Evolutionary conservation across 1,139 yeast genomes (phyloP), one percentile per base, ranked within the genome.

Genomic region (Taphrina deformans): DNA sequence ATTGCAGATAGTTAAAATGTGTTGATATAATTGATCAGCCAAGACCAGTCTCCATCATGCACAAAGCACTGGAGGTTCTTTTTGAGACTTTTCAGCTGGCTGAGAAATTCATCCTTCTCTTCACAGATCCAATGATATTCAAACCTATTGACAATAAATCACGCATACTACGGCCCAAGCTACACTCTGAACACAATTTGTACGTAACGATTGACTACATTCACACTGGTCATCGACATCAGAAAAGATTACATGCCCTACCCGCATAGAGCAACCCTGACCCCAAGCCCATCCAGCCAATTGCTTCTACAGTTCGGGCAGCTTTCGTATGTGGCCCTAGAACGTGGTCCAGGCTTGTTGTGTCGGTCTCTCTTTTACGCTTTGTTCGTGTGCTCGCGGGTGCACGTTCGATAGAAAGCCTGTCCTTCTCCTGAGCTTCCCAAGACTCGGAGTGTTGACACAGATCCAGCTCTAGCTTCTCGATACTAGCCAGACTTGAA

Each of bases 371-470:
- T 21, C 55, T 3, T 53, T 53, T 53, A 7, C 58, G 29, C 48
- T 53, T 53, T 2, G 41, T 51, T 18, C 10, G 5, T 12, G 14
- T 2, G 10, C 21, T 10, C 12, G 41, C 23, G 4, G 44, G 44
- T 9, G 40, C 44, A 5, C 14, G 24, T 16, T 53, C 58, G 21
- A 38, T 21, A 7, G 45, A 38, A 7, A 53, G 23, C 16, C 58
- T 18, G 16, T 35, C 40, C 33, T 53, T 35, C 33, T 53, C 58
- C 23, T 24, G 29, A 14, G 26, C 31, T 26, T 53, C 58, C 58
- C 58, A 53, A 18, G 35, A n/a, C 31, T 38, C 48, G 16, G 58
- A 53, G 16, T 53, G 46, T 21, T 53, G 35, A 33, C 58, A 53
- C 21, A 38, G n/a, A 21, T 53, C 58, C 3, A 14, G 14, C 48